Evolutionary conservation across 768 basidiomycete genomes (phyloP).

Genomic region (Tulasnella sp.): DNA sequence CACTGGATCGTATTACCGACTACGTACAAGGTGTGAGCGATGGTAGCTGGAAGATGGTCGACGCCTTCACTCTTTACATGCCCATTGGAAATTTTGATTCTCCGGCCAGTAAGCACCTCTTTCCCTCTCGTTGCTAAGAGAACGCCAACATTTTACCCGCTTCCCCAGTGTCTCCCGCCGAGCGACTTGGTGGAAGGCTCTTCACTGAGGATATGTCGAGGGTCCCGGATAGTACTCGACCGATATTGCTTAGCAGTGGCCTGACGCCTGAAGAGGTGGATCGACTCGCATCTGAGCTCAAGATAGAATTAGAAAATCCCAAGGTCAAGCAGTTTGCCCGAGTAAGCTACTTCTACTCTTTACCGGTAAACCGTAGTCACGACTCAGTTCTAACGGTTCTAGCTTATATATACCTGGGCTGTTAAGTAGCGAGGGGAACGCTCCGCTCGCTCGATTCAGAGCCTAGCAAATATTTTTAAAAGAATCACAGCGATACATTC

Average conservation of each 20-base stretch:
- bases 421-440: neutral
- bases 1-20: too few relatives aligned
- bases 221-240: neutral
- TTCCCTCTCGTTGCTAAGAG: neutral
- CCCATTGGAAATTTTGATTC: too few relatives aligned
- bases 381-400: neutral
- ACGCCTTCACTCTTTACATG: too few relatives aligned
- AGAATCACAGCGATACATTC: too few relatives aligned
- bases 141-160: too few relatives aligned
- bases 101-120: too few relatives aligned
- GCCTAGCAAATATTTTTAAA: too few relatives aligned
- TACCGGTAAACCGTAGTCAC: too few relatives aligned
- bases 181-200: neutral
- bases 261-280: neutral
- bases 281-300: neutral
- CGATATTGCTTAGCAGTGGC: neutral
- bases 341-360: neutral
- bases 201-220: neutral
- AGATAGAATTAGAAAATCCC: neutral
- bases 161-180: neutral
- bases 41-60: too few relatives aligned
- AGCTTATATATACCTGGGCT: neutral
- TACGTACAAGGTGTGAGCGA: too few relatives aligned
- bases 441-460: neutral
- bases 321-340: neutral